Evolutionary conservation across 2,329 filamentous ascomycete genomes (phyloP).

Genomic region (Ophiostoma sp.): DNA sequence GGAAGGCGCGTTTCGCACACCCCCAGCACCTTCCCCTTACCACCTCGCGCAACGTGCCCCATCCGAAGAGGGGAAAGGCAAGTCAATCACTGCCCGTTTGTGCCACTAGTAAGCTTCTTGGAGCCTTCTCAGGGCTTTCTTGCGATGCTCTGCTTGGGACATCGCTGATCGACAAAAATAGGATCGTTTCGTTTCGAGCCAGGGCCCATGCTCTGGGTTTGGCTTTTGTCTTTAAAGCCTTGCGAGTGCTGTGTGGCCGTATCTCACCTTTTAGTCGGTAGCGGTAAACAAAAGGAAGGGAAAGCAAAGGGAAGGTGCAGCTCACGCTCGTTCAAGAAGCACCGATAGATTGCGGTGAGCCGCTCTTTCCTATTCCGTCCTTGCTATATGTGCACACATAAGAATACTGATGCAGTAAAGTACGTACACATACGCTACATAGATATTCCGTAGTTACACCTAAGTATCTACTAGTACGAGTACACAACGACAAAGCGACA

Average conservation of each 20-base stretch:
- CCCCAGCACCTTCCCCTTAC: background rate
- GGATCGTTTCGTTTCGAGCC: background rate
- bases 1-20: background rate
- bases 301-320: background rate
- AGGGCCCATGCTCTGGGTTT: background rate
- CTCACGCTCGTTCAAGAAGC: background rate
- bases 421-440: background rate
- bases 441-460: background rate
- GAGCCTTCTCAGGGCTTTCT: background rate
- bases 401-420: background rate
- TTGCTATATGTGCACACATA: background rate
- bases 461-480: background rate
- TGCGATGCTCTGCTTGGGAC: background rate
- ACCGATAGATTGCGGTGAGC: too few species aligned
- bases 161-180: background rate
- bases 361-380: background rate
- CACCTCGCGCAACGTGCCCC: slow-evolving; percentile 4
- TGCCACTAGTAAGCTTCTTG: background rate
- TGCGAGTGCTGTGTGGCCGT: too few species aligned
- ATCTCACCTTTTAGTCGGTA: too few species aligned
- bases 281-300: too few species aligned
- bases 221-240: background rate
- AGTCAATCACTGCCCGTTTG: slow-evolving; percentile 1
- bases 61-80: background rate
- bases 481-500: slow-evolving; percentile 15